These are phyloP conservation scores for Phytophthora niederhauseri DNA, from an alignment of 352 stramenopile genomes.

Conservation along the genomic window DNA sequence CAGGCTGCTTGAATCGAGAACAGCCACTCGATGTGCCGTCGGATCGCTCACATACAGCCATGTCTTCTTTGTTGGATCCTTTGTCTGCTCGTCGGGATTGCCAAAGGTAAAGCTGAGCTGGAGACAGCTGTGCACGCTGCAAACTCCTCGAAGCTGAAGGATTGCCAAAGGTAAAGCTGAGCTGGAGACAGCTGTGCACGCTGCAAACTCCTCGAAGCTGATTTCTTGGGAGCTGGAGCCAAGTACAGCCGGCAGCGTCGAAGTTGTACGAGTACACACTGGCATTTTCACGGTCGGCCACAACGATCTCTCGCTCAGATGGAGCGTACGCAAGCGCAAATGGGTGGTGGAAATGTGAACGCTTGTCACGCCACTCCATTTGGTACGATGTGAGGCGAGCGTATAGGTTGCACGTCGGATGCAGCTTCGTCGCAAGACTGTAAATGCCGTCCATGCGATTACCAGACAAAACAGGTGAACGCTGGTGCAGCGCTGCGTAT, in stretches of 20 bases:
- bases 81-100: constrained; percentile 10
- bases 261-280: constrained; percentile 56
- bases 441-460: constrained; percentile 38
- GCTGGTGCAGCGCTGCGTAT: constrained; percentile 33
- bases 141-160: constrained; percentile 31
- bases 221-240: constrained; percentile 35
- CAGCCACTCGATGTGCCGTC: constrained; percentile 55
- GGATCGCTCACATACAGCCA: constrained; percentile 61
- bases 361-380: constrained; percentile 35
- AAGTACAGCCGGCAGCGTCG: constrained; percentile 50
- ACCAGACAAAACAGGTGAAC: constrained; percentile 35
- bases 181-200: constrained; percentile 37
- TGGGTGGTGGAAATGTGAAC: constrained; percentile 55
- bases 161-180: constrained; percentile 17
- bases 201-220: constrained; percentile 30
- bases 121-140: constrained; percentile 41
- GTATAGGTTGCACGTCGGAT: constrained; percentile 50
- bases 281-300: constrained; percentile 62
- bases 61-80: constrained; percentile 6
- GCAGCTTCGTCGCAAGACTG: constrained; percentile 42
- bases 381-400: constrained; percentile 36
- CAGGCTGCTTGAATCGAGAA: constrained; percentile 32
- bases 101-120: constrained; percentile 23
- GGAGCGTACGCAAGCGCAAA: constrained; percentile 38
- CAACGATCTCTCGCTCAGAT: constrained; percentile 45